Percentiles rank a stretch among this genome's conserved stretches.
Evolutionary conservation across 2,329 filamentous ascomycete species (phyloP).

Genomic region (Aureobasidium sp.): DNA sequence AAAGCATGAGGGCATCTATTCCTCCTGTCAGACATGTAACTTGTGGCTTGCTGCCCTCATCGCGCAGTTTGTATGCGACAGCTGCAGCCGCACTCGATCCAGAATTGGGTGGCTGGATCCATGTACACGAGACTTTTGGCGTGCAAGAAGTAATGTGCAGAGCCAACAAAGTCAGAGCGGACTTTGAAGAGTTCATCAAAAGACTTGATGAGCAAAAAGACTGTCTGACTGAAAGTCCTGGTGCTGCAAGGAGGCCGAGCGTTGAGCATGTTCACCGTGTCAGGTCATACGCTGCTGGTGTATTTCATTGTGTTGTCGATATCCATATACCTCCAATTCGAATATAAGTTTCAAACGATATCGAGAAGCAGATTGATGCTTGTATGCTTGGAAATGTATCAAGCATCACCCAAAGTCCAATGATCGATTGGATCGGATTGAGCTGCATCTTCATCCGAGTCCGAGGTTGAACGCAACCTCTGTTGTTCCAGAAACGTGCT

Average conservation of each 20-base stretch:
- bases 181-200: slow-evolving; percentile 21
- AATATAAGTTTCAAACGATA: too few relatives aligned
- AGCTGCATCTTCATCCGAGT: background rate
- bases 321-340: slow-evolving; percentile 27
- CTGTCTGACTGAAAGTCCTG: background rate
- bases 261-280: slow-evolving; percentile 45
- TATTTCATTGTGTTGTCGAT: slow-evolving; percentile 57
- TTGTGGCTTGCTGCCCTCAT: slow-evolving; percentile 51
- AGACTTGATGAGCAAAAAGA: slow-evolving; percentile 18
- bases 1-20: slow-evolving; percentile 21
- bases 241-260: background rate
- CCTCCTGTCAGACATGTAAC: slow-evolving; percentile 51
- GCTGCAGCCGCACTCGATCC: slow-evolving; percentile 44
- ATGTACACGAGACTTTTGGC: slow-evolving; percentile 56
- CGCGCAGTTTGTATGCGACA: slow-evolving; percentile 41
- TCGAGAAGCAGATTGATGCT: too few relatives aligned
- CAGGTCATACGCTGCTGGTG: slow-evolving; percentile 56
- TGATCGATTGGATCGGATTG: background rate
- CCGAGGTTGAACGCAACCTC: background rate
- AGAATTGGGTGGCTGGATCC: slow-evolving; percentile 47
- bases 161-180: slow-evolving; percentile 34
- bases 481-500: background rate
- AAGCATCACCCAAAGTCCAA: background rate
- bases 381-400: too few relatives aligned
- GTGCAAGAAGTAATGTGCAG: slow-evolving; percentile 40